Evolutionary conservation across 495 filamentous ascomycete species (phyloP), one percentile per base, ranked within the genome.

Genomic region (Pseudomonodictys pantanalensis): DNA sequence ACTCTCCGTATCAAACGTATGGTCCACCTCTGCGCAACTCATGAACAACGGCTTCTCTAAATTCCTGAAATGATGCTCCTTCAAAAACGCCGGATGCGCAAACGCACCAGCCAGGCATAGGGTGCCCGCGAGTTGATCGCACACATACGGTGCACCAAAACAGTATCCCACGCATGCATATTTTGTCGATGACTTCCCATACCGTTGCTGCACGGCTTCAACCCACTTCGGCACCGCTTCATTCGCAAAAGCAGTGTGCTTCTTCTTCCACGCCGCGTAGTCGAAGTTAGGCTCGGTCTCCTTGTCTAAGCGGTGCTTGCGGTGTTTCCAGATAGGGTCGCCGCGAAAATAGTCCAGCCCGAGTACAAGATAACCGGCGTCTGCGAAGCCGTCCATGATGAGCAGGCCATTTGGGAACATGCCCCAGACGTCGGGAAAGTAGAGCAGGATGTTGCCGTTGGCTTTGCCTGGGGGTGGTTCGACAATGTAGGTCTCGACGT

Each of bases 321-420:
- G 59, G 50, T 78, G 74, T 29, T 75, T 76, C 68, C 66, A 74
- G 5, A 78, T 65, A 2, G 72, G 70, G 55, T 78, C 74, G 5
- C 70, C 76, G 15, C 66, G 64, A 42, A 78, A 75, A 65, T 78
- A 78, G 56, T 78, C 75, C 2, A 76, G 46, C 4, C 72, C 74
- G 9, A 78, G 48, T 0, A 70, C 65, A 0, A 69, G 29, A 49
- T 74, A 78, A 0, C 75, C 75, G 2, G 74, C 73, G 41, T 73
- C 71, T 2, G 75, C 74, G 50, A 75, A 77, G 6, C 55, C 72
- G 57, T 78, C 74, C 70, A 77, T 74, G 9, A 76, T 58, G 25
- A 78, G 56, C 3, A 68, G 46, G 6, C 65, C 68, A 44, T 77
- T 78, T 30, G 57, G 67, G 44, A 71, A 75, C 32, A 76, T 53